Percentiles rank a stretch among this genome's conserved stretches.
phyloP scores from a whole-genome alignment of 2,329 filamentous ascomycete genomes.

The Arthrobotrys entomopaga region DNA sequence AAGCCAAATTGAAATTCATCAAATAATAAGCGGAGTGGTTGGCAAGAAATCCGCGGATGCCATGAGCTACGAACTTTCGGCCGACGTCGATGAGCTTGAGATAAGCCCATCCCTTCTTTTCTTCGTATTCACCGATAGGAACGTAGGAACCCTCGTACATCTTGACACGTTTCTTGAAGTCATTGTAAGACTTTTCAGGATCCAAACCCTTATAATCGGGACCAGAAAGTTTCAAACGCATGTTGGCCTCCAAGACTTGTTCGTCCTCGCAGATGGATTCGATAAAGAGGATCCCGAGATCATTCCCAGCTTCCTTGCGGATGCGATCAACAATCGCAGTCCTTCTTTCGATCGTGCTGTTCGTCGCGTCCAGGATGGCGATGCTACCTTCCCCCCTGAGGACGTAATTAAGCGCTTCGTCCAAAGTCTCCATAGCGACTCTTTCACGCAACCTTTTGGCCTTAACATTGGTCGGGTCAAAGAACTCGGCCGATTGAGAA shows the following conservation, averaged over 20 bases:
- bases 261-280: slow-evolving; percentile 92
- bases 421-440: slow-evolving; percentile 88
- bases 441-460: slow-evolving; percentile 88
- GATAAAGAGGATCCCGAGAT: slow-evolving; percentile 90
- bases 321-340: slow-evolving; percentile 85
- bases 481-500: slow-evolving; percentile 92
- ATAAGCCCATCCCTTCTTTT: slow-evolving; percentile 89
- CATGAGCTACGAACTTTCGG: slow-evolving; percentile 89
- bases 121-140: slow-evolving; percentile 88
- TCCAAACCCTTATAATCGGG: slow-evolving; percentile 97
- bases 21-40: slow-evolving; percentile 93
- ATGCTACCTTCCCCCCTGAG: slow-evolving; percentile 83
- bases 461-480: slow-evolving; percentile 85
- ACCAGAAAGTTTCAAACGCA: slow-evolving; percentile 94
- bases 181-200: slow-evolving; percentile 80
- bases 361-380: slow-evolving; percentile 95
- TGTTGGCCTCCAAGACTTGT: slow-evolving; percentile 88
- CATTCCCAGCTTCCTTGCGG: slow-evolving; percentile 80
- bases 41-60: slow-evolving; percentile 89
- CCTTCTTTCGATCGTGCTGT: slow-evolving; percentile 88
- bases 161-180: slow-evolving; percentile 91
- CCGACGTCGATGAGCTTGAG: slow-evolving; percentile 97
- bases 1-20: slow-evolving; percentile 94
- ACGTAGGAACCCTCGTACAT: slow-evolving; percentile 96
- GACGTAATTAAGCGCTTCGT: slow-evolving; percentile 91